phyloP scores from a whole-genome alignment of 2,329 filamentous ascomycete genomes.

The Arthrobotrys sphaeroides region DNA sequence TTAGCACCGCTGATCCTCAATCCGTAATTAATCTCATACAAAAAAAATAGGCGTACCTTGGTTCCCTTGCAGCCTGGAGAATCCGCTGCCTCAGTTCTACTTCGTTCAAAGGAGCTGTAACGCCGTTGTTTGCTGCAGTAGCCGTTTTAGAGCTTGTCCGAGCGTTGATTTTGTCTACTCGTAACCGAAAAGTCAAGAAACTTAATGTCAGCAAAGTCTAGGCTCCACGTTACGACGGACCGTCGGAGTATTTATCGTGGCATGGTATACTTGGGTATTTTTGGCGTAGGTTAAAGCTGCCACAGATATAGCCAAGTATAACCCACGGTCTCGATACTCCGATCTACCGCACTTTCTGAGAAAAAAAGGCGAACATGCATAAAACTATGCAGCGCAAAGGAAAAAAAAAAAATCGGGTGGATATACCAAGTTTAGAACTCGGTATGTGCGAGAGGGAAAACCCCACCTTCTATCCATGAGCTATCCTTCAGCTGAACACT shows the following conservation, averaged over 20 bases:
- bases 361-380: slow-evolving; percentile 19
- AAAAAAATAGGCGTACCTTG: slow-evolving; percentile 32
- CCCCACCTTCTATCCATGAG: slow-evolving; percentile 53
- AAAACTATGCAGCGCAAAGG: slow-evolving; percentile 18
- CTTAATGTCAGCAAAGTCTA: slow-evolving; percentile 23
- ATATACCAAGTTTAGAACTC: slow-evolving; percentile 44
- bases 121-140: slow-evolving; percentile 22
- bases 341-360: slow-evolving; percentile 18
- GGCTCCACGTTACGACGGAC: slow-evolving; percentile 21
- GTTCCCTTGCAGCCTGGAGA: slow-evolving; percentile 48
- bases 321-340: background rate
- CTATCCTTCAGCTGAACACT: slow-evolving; percentile 49
- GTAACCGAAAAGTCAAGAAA: slow-evolving; percentile 13
- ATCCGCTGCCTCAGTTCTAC: slow-evolving; percentile 50
- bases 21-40: slow-evolving; percentile 21
- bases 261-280: slow-evolving; percentile 16
- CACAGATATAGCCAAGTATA: slow-evolving; percentile 6
- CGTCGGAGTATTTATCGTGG: slow-evolving; percentile 44
- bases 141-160: slow-evolving; percentile 52
- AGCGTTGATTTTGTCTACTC: slow-evolving; percentile 48
- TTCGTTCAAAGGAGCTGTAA: slow-evolving; percentile 40
- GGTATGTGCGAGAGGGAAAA: slow-evolving; percentile 24
- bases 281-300: slow-evolving; percentile 11
- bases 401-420: slow-evolving; percentile 18
- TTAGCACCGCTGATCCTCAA: slow-evolving; percentile 16